These are phyloP conservation scores for Mycena venus DNA, from an alignment of 768 basidiomycete species.

Conservation along the genomic window DNA sequence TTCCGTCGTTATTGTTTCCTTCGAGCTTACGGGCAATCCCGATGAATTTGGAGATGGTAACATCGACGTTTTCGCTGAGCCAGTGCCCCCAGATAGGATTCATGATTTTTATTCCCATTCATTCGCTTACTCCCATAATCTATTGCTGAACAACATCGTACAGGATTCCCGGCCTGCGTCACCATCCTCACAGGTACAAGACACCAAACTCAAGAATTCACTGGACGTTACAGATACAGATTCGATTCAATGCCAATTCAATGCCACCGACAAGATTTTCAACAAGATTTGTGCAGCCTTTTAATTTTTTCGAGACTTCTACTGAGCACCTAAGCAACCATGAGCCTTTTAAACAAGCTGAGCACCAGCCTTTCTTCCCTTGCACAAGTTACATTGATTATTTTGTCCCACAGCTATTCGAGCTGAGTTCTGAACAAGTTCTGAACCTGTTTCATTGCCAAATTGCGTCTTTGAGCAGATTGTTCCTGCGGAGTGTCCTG, in stretches of 20 bases:
- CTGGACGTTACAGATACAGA: not conserved
- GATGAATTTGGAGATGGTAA: not conserved
- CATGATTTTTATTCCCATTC: not conserved
- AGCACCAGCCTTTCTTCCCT: not conserved
- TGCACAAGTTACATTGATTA: not conserved
- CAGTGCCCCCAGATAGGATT: not conserved
- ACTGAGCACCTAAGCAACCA: not conserved
- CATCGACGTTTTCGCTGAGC: not conserved
- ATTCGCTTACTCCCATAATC: not conserved
- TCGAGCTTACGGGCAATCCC: not conserved
- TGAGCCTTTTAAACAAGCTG: constrained; percentile 2
- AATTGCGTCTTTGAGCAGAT: not conserved
- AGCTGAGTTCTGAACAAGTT: too few species aligned
- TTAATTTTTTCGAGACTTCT: not conserved
- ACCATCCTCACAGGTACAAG: not conserved
- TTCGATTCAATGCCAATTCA: too few species aligned
- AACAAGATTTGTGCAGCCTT: not conserved
- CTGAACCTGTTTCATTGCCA: not conserved
- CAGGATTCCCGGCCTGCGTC: not conserved
- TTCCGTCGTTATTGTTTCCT: too few species aligned
- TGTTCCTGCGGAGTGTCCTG: not conserved
- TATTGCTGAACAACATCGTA: not conserved
- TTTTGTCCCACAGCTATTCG: not conserved
- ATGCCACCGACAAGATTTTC: not conserved
- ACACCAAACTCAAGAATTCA: not conserved